Evolutionary conservation across 1,139 yeast genomes (phyloP).

Genomic region (Yamadazyma taylorii): DNA sequence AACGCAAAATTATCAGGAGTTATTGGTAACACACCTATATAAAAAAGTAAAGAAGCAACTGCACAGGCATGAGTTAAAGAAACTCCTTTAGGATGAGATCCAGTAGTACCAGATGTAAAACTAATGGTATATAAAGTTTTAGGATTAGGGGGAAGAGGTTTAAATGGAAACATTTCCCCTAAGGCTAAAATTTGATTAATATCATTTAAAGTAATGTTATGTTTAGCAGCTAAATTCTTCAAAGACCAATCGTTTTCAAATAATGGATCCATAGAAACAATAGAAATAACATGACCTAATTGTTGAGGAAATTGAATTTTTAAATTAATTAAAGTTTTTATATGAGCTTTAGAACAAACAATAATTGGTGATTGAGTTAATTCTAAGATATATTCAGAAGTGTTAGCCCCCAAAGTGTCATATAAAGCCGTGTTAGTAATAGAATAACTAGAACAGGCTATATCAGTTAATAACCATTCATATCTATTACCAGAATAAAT

Average conservation of each 20-base stretch:
- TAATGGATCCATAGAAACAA: conserved; percentile 40
- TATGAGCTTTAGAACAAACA: conserved; percentile 32
- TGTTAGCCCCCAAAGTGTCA: conserved; percentile 39
- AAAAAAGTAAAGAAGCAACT: conserved; percentile 25
- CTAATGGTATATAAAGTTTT: conserved; percentile 38
- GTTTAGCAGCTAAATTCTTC: conserved; percentile 21
- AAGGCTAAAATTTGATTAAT: conserved; percentile 31
- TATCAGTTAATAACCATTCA: conserved; percentile 42
- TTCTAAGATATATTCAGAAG: conserved; percentile 35
- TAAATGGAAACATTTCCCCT: conserved; percentile 26
- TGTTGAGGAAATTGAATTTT: conserved; percentile 25
- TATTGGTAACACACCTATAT: conserved; percentile 14
- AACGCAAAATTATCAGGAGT: conserved; percentile 31
- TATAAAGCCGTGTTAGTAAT: conserved; percentile 41
- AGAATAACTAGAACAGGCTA: conserved; percentile 36
- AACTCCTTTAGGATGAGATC: conserved; percentile 43
- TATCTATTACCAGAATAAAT: conserved; percentile 35
- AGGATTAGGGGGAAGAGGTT: conserved; percentile 27
- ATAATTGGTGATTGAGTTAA: conserved; percentile 38
- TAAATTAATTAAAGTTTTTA: conserved; percentile 25
- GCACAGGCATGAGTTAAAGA: conserved; percentile 32
- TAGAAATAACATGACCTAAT: conserved; percentile 28
- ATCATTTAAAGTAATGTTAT: conserved; percentile 29
- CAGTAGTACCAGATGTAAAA: conserved; percentile 46
- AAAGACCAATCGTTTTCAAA: conserved; percentile 19